phyloP scores from a whole-genome alignment of 2,329 filamentous ascomycete genomes.

The Hypoxylon sp. region DNA sequence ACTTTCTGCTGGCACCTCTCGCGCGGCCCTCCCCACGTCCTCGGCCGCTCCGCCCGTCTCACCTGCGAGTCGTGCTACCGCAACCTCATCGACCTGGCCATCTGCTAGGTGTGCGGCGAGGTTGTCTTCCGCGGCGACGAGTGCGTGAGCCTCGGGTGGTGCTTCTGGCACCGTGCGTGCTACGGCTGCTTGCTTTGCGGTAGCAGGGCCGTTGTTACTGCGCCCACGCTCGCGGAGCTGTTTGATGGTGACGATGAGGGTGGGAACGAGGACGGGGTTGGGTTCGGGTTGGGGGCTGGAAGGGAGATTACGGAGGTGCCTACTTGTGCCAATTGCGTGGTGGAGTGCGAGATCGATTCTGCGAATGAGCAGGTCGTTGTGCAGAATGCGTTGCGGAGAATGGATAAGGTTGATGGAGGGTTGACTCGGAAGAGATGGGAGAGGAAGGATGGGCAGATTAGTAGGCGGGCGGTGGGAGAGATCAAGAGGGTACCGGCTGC shows the following conservation, averaged over 20 bases:
- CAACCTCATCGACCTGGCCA: slow-evolving; percentile 66
- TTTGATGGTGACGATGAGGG: slow-evolving; percentile 47
- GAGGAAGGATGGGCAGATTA: slow-evolving; percentile 48
- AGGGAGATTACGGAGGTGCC: slow-evolving; percentile 65
- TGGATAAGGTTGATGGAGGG: slow-evolving; percentile 63
- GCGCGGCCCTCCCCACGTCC: slow-evolving; percentile 56
- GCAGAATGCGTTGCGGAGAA: slow-evolving; percentile 60
- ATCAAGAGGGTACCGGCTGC: slow-evolving; percentile 42
- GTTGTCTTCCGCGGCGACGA: slow-evolving; percentile 67
- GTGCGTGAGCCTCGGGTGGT: slow-evolving; percentile 72
- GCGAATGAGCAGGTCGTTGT: slow-evolving; percentile 54
- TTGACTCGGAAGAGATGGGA: slow-evolving; percentile 63
- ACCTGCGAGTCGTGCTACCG: slow-evolving; percentile 64
- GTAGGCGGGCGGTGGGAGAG: slow-evolving; percentile 24
- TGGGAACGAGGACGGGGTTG: slow-evolving; percentile 21
- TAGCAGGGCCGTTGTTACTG: slow-evolving; percentile 57
- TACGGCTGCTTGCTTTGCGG: slow-evolving; percentile 71
- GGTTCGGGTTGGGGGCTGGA: slow-evolving; percentile 34
- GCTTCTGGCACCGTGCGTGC: slow-evolving; percentile 71
- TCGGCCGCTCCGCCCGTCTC: slow-evolving; percentile 65
- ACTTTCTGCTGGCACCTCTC: slow-evolving; percentile 68
- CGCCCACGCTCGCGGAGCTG: slow-evolving; percentile 56
- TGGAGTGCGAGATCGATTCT: slow-evolving; percentile 58
- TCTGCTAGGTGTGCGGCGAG: slow-evolving; percentile 72
- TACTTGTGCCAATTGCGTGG: slow-evolving; percentile 64